Conservation (phyloP, 2,329 filamentous ascomycete genomes). For the Fusarium chuoi region DNA sequence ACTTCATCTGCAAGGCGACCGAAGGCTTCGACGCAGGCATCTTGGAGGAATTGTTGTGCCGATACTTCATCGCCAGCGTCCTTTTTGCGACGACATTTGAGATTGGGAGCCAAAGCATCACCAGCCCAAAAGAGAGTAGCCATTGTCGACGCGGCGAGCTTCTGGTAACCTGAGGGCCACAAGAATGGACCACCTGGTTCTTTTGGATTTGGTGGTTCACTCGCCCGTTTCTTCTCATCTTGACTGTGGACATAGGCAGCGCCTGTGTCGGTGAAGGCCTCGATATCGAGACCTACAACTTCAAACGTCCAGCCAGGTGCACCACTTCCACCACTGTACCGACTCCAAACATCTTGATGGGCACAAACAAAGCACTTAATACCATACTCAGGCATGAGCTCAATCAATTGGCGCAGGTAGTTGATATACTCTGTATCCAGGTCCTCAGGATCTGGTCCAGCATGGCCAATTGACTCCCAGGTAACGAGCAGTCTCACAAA, state of each 20-base stretch:
- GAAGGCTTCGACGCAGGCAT: constrained; percentile 50
- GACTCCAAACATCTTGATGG: constrained; percentile 57
- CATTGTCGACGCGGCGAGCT: constrained; percentile 50
- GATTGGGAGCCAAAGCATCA: constrained; percentile 44
- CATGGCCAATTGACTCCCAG: constrained; percentile 54
- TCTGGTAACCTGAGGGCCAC: constrained; percentile 53
- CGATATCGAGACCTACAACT: constrained; percentile 52
- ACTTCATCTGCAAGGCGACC: constrained; percentile 49
- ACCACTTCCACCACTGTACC: constrained; percentile 55
- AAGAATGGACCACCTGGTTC: constrained; percentile 51
- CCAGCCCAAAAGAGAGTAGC: constrained; percentile 46
- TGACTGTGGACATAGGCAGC: constrained; percentile 51
- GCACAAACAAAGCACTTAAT: constrained; percentile 56
- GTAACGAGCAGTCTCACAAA: constrained; percentile 55
- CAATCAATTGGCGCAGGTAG: constrained; percentile 51
- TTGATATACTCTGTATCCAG: constrained; percentile 53
- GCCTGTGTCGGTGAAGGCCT: constrained; percentile 49
- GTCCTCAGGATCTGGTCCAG: constrained; percentile 47
- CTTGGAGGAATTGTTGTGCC: constrained; percentile 46
- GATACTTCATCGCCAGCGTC: constrained; percentile 41
- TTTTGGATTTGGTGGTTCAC: constrained; percentile 40
- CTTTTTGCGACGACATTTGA: constrained; percentile 35
- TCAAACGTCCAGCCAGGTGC: constrained; percentile 56
- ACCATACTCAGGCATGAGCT: constrained; percentile 52
- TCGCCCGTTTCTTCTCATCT: constrained; percentile 46